These are phyloP conservation scores for Apiosordaria backusii DNA, from an alignment of 495 filamentous ascomycete genomes.

Conservation along the genomic window DNA sequence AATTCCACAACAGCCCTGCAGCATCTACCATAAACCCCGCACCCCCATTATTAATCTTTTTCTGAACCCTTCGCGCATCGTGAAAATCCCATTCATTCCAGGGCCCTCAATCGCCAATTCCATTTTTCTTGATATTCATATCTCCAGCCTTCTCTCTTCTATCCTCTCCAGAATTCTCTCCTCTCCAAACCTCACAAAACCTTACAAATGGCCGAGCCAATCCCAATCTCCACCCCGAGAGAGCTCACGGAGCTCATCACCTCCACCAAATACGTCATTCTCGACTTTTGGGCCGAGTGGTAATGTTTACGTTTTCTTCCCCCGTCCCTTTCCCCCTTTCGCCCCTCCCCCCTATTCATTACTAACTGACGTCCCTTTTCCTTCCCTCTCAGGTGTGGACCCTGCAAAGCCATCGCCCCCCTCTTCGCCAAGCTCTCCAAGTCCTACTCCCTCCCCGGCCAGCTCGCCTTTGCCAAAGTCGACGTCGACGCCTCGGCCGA, in stretches of 20 bases:
- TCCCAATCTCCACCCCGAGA: conserved; percentile 26
- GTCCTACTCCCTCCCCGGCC: conserved; percentile 37
- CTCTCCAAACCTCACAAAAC: not conserved
- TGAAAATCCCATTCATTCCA: not conserved
- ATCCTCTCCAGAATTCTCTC: not conserved
- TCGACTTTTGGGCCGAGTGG: conserved; percentile 59
- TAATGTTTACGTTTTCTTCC: conserved; percentile 66
- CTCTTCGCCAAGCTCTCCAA: conserved; percentile 51
- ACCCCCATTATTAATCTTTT: not conserved
- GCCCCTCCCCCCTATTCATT: conserved; percentile 42
- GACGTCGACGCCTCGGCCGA: conserved; percentile 54
- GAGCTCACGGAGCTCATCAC: conserved; percentile 35
- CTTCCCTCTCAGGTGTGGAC: conserved; percentile 42
- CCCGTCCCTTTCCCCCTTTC: conserved; percentile 52
- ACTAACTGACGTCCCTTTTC: conserved; percentile 49
- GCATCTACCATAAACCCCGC: not conserved
- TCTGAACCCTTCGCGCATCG: not conserved
- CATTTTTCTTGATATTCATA: too few species aligned
- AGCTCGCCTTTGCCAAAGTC: conserved; percentile 57
- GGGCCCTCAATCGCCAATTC: not conserved
- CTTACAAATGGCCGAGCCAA: conserved; percentile 21
- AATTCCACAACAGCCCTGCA: not conserved
- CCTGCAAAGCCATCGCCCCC: conserved; percentile 66
- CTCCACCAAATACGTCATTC: conserved; percentile 39
- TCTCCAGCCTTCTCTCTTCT: too few species aligned